Base-by-base conservation (phyloP, 2,329 filamentous ascomycete genomes). In the Penicillium brasilianum region DNA sequence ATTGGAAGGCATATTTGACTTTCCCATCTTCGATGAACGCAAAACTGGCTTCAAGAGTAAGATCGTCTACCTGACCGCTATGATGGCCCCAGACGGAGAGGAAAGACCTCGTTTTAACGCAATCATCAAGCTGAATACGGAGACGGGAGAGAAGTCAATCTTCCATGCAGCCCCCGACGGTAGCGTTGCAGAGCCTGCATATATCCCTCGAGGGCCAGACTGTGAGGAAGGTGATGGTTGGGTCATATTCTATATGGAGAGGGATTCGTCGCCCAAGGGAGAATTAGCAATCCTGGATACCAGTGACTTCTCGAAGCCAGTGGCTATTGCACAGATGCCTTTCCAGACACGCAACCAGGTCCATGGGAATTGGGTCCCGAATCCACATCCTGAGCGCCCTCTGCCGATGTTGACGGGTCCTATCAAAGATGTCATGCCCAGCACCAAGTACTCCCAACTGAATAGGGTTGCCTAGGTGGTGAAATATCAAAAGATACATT, bases 291-390 rank as follows among this genome's bases (percentile, higher is more conserved):
- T 43, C 18, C 39, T 43, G 9, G 39, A 43, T 58, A 80, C 80
- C 5, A 66, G 59, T 59, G 68, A 78, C 14, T 70, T 81, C 18
- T 68, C 66, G 4, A 74, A 75, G 14, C 78, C 80, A 6, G 51
- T 80, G 0, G 79, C 80, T 2, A 70, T 78, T 4, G 68, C 80
- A 1, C 73, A 80, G 65, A 54, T 82, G 54, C 80, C 80, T 6
- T 70, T 78, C 8, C 71, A 67, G 6, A 61, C 72, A 1, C 70
- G 71, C 32, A 59, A 63, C 0, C 71, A 74, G 59, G 62, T 76
- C 0, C 73, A 77, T 54, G 75, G 73, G 0, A 77, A 76, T 43
- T 75, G 74, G 72, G 69, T 75, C n/a, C 41, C 41, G 13, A 56
- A 56, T 25, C 53, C 53, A 9, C 22, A 55, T 55, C 39, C 53